phyloP scores from a whole-genome alignment of 106 monocot genomes.

The Allium sativum region DNA sequence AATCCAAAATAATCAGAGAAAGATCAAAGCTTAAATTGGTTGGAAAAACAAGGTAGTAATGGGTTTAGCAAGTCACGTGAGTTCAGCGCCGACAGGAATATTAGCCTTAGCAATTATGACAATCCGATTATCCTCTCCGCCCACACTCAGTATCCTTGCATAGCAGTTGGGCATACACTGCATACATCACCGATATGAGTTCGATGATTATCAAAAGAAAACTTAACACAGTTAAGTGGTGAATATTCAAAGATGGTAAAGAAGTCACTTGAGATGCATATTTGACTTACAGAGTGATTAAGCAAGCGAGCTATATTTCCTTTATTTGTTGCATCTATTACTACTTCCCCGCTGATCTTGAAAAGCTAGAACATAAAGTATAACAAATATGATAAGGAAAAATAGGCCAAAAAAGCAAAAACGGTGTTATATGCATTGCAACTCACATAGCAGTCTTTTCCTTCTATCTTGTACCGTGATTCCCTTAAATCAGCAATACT shows the following conservation, averaged over 20 bases:
- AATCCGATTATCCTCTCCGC: slow-evolving; percentile 71
- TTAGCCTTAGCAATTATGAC: slow-evolving; percentile 77
- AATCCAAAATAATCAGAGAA: neutral
- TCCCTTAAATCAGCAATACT: slow-evolving; percentile 91
- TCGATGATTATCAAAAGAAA: neutral
- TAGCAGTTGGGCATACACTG: slow-evolving; percentile 99
- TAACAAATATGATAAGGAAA: neutral
- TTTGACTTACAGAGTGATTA: slow-evolving; percentile 78
- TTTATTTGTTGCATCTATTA: slow-evolving; percentile 89
- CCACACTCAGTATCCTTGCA: slow-evolving; percentile 93
- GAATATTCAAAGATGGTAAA: no score
- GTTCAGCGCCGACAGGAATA: slow-evolving; percentile 66
- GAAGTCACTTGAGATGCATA: no score
- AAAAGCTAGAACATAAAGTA: slow-evolving; percentile 58
- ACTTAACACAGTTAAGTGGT: no score
- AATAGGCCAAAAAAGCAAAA: no score
- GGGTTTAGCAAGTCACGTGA: slow-evolving; percentile 43
- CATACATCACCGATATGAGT: neutral
- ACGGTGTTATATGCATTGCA: neutral
- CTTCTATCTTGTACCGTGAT: slow-evolving; percentile 54
- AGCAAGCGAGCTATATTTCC: slow-evolving; percentile 94
- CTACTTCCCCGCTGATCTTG: slow-evolving; percentile 94
- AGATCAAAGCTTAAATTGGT: neutral
- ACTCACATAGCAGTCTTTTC: slow-evolving; percentile 95
- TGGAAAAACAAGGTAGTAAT: neutral